phyloP scores from a whole-genome alignment of 495 filamentous ascomycete species.

The Amphirosellinia nigrospora region DNA sequence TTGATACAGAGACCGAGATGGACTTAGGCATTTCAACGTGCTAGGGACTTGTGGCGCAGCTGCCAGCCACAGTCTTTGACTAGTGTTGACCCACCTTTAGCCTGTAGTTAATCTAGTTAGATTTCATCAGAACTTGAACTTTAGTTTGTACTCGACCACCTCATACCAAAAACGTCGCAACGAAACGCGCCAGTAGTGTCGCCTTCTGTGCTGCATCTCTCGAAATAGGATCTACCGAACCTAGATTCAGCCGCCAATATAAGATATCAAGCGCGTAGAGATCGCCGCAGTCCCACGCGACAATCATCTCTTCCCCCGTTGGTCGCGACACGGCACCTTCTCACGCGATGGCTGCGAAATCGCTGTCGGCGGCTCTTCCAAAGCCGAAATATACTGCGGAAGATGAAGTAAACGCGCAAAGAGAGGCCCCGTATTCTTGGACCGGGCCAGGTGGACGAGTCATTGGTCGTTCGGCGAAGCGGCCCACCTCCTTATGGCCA shows the following conservation, averaged over 20 bases:
- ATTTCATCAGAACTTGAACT: slow-evolving; percentile 23
- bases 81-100: slow-evolving; percentile 6
- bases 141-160: neutral
- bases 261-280: neutral
- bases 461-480: slow-evolving; percentile 73
- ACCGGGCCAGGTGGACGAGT: slow-evolving; percentile 76
- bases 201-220: neutral
- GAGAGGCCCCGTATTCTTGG: slow-evolving; percentile 78
- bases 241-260: neutral
- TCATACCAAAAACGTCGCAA: no score
- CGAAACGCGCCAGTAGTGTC: neutral
- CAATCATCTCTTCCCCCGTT: neutral
- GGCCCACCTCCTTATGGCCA: slow-evolving; percentile 50
- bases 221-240: no score
- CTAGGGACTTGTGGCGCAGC: slow-evolving; percentile 19
- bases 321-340: neutral
- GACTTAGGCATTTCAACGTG: no score
- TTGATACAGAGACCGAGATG: no score
- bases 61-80: slow-evolving; percentile 13
- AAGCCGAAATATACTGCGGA: slow-evolving; percentile 89
- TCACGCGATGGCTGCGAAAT: slow-evolving; percentile 66
- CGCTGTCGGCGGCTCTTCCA: slow-evolving; percentile 81
- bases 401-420: slow-evolving; percentile 80
- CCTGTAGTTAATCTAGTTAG: no score
- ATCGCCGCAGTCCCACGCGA: neutral